Percentiles rank a stretch among this genome's conserved stretches.
These are phyloP conservation scores for Ophiostoma ulmi DNA, from an alignment of 2,329 filamentous ascomycete genomes.

Conservation along the genomic window DNA sequence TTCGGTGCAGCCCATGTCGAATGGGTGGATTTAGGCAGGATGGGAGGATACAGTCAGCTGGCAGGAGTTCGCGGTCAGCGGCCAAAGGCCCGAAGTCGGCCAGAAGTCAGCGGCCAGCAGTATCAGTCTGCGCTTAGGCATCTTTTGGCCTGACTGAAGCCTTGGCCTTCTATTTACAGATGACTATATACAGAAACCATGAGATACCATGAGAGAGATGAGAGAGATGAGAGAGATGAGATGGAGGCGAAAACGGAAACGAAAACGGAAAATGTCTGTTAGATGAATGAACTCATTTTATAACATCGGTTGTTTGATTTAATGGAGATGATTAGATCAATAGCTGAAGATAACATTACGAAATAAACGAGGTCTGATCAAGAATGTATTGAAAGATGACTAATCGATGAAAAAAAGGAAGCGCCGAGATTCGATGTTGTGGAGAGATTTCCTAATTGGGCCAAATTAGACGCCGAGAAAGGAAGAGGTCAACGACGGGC, in stretches of 20 bases:
- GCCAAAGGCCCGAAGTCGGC: no score
- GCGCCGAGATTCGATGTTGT: conserved; percentile 5
- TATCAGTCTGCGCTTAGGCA: no score
- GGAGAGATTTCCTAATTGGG: conserved; percentile 2
- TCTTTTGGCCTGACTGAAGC: no score
- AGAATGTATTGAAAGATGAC: background rate
- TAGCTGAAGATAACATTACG: background rate
- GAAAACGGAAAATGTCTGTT: background rate
- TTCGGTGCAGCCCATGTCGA: background rate
- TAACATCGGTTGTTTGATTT: no score
- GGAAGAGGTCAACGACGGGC: background rate
- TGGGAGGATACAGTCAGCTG: background rate
- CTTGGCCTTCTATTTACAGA: no score
- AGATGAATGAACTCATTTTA: background rate
- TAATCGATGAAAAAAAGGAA: background rate
- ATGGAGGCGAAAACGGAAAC: background rate
- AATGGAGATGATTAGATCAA: background rate
- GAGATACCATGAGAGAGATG: background rate
- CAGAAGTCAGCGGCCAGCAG: background rate
- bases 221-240: background rate
- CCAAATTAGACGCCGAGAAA: conserved; percentile 15
- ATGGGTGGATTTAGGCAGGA: background rate
- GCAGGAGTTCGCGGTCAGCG: background rate
- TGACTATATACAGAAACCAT: background rate
- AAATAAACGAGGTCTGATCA: background rate